A percentile compares a stretch with the other conserved stretches of the same genome.
These are phyloP conservation scores for Selenicereus undatus DNA, from an alignment of 148 eudicot genomes.

Conservation along the genomic window DNA sequence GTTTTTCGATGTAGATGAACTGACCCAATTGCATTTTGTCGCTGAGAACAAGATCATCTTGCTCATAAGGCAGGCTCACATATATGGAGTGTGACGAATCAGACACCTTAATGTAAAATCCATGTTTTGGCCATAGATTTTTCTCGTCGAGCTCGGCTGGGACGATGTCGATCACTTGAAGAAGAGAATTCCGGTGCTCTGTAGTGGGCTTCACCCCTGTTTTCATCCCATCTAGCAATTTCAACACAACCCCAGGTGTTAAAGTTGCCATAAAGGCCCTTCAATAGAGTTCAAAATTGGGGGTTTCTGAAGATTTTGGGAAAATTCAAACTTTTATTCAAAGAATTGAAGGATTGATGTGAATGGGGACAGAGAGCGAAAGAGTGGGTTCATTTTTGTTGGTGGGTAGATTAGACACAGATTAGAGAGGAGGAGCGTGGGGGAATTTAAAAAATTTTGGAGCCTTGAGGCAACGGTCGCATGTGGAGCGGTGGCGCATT, in stretches of 20 bases:
- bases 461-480: slow-evolving; percentile 72
- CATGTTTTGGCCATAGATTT: slow-evolving; percentile 68
- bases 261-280: slow-evolving; percentile 47
- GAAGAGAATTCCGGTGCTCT: slow-evolving; percentile 66
- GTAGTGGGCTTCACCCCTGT: slow-evolving; percentile 63
- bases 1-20: slow-evolving; percentile 64
- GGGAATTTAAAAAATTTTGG: slow-evolving; percentile 30
- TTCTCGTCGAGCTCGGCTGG: slow-evolving; percentile 90
- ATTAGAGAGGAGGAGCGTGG: slow-evolving; percentile 11
- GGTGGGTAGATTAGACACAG: not conserved
- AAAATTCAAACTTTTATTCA: not conserved
- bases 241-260: slow-evolving; percentile 73
- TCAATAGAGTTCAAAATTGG: not conserved
- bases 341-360: not conserved
- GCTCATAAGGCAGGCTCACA: slow-evolving; percentile 67
- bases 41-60: slow-evolving; percentile 86
- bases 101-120: slow-evolving; percentile 75
- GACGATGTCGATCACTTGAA: slow-evolving; percentile 85
- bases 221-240: slow-evolving; percentile 66
- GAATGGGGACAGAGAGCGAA: slow-evolving; percentile 20
- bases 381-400: not conserved
- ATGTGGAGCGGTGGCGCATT: not conserved
- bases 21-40: slow-evolving; percentile 85
- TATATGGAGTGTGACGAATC: slow-evolving; percentile 91
- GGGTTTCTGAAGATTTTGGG: not conserved